Evolutionary conservation across 768 basidiomycete genomes (phyloP), one percentile per base, ranked within the genome.

Genomic region (Tulasnella sp.): DNA sequence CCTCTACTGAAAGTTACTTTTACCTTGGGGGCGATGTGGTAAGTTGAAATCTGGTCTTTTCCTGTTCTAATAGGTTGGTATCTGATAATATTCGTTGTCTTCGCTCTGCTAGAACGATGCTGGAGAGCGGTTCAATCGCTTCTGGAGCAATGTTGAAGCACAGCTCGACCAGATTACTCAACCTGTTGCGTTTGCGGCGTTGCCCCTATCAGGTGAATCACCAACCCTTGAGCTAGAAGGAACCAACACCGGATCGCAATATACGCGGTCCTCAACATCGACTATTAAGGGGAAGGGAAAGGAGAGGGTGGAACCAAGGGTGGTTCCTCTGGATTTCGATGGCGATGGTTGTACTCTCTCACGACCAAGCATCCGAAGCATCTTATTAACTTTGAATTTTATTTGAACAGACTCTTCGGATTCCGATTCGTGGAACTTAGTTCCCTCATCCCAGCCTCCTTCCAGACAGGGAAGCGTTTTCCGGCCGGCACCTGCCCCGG

Each of bases 141-240:
- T 95, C 83, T 96, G 94, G 94, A 91, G 89, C 82, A 93, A 93
- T 74, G 92, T 95, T 87, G 93, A 95, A 85, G 93, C 91, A 56
- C 92, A 94, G 90, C 85, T 95, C 71, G 93, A 95, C 82, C 92
- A 94, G 82, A 88, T 96, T n/a, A 92, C 93, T 5, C 93, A 94
- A 82, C 89, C 89, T 5, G 91, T 93, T 12, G 94, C 94, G 21
- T 96, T 96, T 83, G 90, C 94, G 6, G 94, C 93, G 9, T 91
- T 92, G 19, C 94, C 95, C 21, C 88, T 95, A 36, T 34, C 31
- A 3, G n/a, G 77, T 80, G 48, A 78, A 68, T 31, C 77, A 48
- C 36, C 75, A 24, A n/a, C 27, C 48, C n/a, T 56, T 14, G 73
- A 74, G 18, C 39, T 74, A 21, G 73, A 74, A 40, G 73, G 38